Evolutionary conservation across 2,329 filamentous ascomycete genomes (phyloP), one percentile per base, ranked within the genome.

Genomic region (Trichoderma sp.): DNA sequence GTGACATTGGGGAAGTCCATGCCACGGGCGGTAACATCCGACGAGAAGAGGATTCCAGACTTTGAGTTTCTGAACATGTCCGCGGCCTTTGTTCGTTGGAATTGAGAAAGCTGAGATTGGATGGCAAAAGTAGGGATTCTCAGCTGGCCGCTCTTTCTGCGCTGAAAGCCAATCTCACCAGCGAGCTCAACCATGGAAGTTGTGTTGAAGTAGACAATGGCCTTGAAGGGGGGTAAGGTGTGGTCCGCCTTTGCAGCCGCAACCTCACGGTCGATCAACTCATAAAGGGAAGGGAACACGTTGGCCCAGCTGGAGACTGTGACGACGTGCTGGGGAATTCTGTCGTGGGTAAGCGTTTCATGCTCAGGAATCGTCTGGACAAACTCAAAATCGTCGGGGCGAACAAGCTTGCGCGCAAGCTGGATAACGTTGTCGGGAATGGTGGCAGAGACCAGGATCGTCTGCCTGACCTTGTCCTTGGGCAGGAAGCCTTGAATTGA

Each of bases 391-490:
- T 93, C 86, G 70, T 85, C 83, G 1, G 88, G 87, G 77, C 94
- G 93, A 78, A 98, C 90, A 73, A 93, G 93, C 73, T 83, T 81
- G 70, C 90, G 87, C 51, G 96, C 95, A 59, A 98, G 86, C 54
- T 86, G 81, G 73, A 97, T 89, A 55, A 99, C 95, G 71, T 94
- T 88, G 69, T 86, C 86, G 56, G 95, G 93, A 37, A 99, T 91
- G 13, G 96, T 99, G 55, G 96, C 96, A 16, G 95, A 98, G 79
- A 97, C 97, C 80, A 99, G 90, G 75, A 99, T 88, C 7, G 94
- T 97, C 79, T 99, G 96, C 60, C 95, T 89, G 66, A 91, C 85
- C 70, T 90, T 87, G 64, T 89, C 79, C 0, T 78, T 74, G 7
- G 86, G 85, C 11, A 97, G 85, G 54, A 81, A 76, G 0, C 77